These are phyloP conservation scores for Canavalia gladiata DNA, from an alignment of 306 rosid genomes.

Conservation along the genomic window DNA sequence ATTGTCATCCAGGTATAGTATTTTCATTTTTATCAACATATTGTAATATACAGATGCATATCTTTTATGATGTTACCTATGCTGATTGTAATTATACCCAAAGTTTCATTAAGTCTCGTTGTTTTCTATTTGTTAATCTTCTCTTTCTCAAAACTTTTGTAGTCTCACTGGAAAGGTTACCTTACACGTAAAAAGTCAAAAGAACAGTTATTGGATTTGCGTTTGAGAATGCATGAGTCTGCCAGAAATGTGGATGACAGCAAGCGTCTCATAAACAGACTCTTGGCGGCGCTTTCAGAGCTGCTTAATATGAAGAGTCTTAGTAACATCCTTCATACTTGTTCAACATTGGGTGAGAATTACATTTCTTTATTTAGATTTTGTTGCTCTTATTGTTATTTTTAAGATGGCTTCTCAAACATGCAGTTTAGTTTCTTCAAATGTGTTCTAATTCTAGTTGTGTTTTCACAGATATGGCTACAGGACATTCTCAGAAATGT, in stretches of 20 bases:
- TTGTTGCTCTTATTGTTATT: not conserved
- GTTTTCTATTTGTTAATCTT: not conserved
- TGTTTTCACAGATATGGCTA: slow-evolving; percentile 75
- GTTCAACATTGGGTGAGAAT: slow-evolving; percentile 82
- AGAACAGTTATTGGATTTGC: slow-evolving; percentile 72
- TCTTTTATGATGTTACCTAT: slow-evolving; percentile 2
- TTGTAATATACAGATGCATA: slow-evolving; percentile 19
- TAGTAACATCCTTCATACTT: slow-evolving; percentile 67
- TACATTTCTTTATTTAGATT: slow-evolving; percentile 19
- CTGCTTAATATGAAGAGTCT: slow-evolving; percentile 56
- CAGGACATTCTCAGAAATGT: slow-evolving; percentile 84
- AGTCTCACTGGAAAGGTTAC: slow-evolving; percentile 93
- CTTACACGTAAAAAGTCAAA: slow-evolving; percentile 69
- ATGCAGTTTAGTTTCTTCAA: slow-evolving; percentile 27
- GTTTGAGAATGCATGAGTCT: slow-evolving; percentile 71
- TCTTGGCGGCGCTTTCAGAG: slow-evolving; percentile 55
- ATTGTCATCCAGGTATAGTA: slow-evolving; percentile 75
- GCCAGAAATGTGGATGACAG: slow-evolving; percentile 85
- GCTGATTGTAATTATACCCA: slow-evolving; percentile 17
- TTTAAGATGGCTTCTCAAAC: slow-evolving; percentile 4
- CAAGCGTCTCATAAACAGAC: slow-evolving; percentile 79
- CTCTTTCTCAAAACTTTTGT: slow-evolving; percentile 12
- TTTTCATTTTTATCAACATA: slow-evolving; percentile 26
- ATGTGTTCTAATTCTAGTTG: slow-evolving; percentile 19
- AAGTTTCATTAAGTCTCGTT: not conserved